Evolutionary conservation across 2,329 filamentous ascomycete species (phyloP), one percentile per base, ranked within the genome.

Genomic region (Paecilomyces sp.): DNA sequence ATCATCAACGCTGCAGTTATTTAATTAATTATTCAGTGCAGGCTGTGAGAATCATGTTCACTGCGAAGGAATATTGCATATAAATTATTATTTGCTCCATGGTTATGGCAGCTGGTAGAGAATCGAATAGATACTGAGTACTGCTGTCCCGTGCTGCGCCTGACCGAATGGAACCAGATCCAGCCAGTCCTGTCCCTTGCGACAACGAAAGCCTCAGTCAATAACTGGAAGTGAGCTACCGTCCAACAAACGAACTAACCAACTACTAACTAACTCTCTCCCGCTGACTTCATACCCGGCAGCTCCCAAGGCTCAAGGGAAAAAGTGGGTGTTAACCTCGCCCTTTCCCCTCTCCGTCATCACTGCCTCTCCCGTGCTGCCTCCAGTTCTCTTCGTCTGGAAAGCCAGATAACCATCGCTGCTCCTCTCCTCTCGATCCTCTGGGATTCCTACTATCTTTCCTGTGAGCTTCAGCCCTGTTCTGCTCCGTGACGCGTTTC

Each of bases 221-320:
- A 2, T 28, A 28, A 28, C 25, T 6, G n/a, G n/a, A 28, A 28
- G 25, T 2, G 25, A 28, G 25, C 25, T 28, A 28, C 25, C 2
- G 25, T 28, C 25, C 25, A 28, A 22, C 22, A 22, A 22, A 22
- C 22, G 22, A 22, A 22, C 22, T 22, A 22, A 22, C 22, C 22
- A 22, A 28, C 25, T 28, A 28, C 2, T 28, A 28, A 28, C 25
- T 28, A 28, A 28, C 25, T 28, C 25, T 28, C 55, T 56, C 55
- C 13, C 24, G n/a, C 55, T 56, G 33, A 56, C 34, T 56, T 56
- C 33, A 41, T 56, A 34, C 41, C 54, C 34, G 41, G 57, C 57
- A 58, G 52, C 47, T 60, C 55, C 56, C 50, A 36, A 34, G 25
- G 30, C 55, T 52, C 24, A 50, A 58, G 13, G 30, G 18, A 33